Conservation (phyloP, 129 eudicot genomes). For the Arctium lappa region DNA sequence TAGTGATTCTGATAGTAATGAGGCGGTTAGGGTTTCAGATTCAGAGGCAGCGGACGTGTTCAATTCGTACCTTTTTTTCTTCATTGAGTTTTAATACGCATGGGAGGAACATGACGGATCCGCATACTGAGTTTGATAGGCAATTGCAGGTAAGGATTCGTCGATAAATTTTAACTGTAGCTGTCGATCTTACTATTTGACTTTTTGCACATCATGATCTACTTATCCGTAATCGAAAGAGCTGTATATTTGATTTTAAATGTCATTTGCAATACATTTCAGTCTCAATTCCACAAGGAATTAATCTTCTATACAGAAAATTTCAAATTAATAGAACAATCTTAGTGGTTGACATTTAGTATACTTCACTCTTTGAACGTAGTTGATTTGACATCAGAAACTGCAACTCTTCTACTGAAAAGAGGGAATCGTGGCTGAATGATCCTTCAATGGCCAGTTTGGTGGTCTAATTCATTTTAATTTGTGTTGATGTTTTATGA, state of each 20-base stretch:
- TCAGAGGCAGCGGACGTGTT: slow-evolving; percentile 83
- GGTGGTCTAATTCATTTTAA: not conserved
- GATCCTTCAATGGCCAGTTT: not conserved
- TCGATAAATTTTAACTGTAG: not conserved
- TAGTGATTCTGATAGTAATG: slow-evolving; percentile 30
- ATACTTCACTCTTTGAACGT: not conserved
- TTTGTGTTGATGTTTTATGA: not conserved
- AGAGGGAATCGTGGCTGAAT: not conserved
- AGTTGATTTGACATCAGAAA: not conserved
- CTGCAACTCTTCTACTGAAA: not conserved
- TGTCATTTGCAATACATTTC: not conserved
- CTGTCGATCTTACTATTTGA: not conserved
- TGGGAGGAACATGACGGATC: slow-evolving; percentile 79
- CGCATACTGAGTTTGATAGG: slow-evolving; percentile 55
- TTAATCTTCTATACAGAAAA: not conserved
- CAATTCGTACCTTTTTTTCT: slow-evolving; percentile 79
- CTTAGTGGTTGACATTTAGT: slow-evolving; percentile 4
- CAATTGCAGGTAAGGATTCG: slow-evolving; percentile 67
- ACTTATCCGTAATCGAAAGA: not conserved
- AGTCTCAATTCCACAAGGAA: not conserved
- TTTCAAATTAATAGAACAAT: not conserved
- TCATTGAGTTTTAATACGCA: slow-evolving; percentile 83
- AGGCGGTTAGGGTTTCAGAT: slow-evolving; percentile 86
- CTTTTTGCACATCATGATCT: not conserved
- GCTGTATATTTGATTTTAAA: not conserved